These are phyloP conservation scores for Alternaria triticimaculans DNA, from an alignment of 2,329 filamentous ascomycete genomes.

Conservation along the genomic window DNA sequence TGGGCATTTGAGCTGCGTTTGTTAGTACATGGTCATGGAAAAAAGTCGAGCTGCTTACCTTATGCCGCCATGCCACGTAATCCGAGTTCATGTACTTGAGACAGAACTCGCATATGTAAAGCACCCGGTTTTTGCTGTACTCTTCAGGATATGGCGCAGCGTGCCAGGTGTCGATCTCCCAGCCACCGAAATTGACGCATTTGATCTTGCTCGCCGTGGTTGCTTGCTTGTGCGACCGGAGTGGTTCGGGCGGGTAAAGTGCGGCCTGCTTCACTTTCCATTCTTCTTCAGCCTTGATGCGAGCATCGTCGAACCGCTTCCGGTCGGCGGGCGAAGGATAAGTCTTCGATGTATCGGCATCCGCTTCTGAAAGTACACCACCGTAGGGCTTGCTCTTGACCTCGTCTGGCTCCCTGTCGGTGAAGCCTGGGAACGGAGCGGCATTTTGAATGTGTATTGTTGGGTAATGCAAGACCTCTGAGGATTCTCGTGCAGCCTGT, in stretches of 20 bases:
- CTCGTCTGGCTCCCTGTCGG: conserved; percentile 88
- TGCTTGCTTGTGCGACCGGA: conserved; percentile 65
- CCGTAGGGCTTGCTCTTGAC: conserved; percentile 93
- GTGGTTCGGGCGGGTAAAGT: conserved; percentile 71
- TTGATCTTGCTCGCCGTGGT: conserved; percentile 95
- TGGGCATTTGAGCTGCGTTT: conserved; percentile 73
- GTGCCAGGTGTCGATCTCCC: conserved; percentile 99
- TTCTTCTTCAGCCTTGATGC: conserved; percentile 88
- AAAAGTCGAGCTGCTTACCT: conserved; percentile 53
- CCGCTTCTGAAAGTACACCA: conserved; percentile 84
- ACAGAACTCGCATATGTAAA: conserved; percentile 99
- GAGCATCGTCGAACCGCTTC: conserved; percentile 85
- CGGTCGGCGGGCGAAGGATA: conserved; percentile 81
- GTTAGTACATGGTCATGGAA: conserved; percentile 27
- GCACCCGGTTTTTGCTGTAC: conserved; percentile 91
- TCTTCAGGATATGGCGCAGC: conserved; percentile 97
- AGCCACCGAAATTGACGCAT: conserved; percentile 96
- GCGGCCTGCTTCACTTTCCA: conserved; percentile 75
- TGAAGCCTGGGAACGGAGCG: conserved; percentile 85
- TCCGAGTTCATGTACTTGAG: conserved; percentile 99
- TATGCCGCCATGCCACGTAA: conserved; percentile 97
- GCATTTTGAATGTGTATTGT: conserved; percentile 70
- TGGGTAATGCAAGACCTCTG: conserved; percentile 61
- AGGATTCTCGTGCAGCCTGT: conserved; percentile 48
- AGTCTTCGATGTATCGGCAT: conserved; percentile 91